Evolutionary conservation across 257 asterid genomes (phyloP), one percentile per base, ranked within the genome.

Genomic region (Salvia rosmarinus): DNA sequence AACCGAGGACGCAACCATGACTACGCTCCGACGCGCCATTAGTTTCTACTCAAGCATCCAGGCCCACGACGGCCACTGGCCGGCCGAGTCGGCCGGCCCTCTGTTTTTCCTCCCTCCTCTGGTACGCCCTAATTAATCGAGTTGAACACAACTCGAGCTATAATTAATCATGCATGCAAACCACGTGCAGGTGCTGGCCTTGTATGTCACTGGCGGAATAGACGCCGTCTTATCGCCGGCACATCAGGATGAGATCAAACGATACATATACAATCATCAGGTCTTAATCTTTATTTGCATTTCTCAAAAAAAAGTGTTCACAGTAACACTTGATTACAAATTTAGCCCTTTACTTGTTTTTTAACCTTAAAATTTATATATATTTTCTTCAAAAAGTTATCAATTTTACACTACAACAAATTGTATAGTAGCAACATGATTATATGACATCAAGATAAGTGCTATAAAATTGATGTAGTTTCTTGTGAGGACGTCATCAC

Each of bases 21-120:
- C 42, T 0, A 81, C 74, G 7, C 68, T 80, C 0, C 58, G 76
- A 75, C 71, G 85, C 50, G 82, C 77, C 25, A 78, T 86, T 16
- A 39, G 46, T 0, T 82, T 51, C 67, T 77, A 35, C 58, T 81
- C 89, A 9, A 64, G 81, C 2, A 65, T 86, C 37, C 92, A 86
- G 34, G 88, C 88, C 21, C 74, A 78, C 3, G 92, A 86, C 71
- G 92, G 92, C 0, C 92, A 84, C 61, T 86, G 91, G 92, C 85
- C 92, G 2, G 79, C 82, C 35, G 92, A 86, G 74, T 79, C 82
- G 19, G 83, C 89, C 0, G 86, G 88, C 46, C 85, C 92, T 23
- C 64, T 84, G 16, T 86, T 82, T 70, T 84, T 84, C 75, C 73
- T 75, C n/a, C 92, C 84, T 19, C 84, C 83, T 16, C 7, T 86